Evolutionary conservation across 2,329 filamentous ascomycete genomes (phyloP), one percentile per base, ranked within the genome.

Genomic region (Aspergillus pseudoviridinutans): DNA sequence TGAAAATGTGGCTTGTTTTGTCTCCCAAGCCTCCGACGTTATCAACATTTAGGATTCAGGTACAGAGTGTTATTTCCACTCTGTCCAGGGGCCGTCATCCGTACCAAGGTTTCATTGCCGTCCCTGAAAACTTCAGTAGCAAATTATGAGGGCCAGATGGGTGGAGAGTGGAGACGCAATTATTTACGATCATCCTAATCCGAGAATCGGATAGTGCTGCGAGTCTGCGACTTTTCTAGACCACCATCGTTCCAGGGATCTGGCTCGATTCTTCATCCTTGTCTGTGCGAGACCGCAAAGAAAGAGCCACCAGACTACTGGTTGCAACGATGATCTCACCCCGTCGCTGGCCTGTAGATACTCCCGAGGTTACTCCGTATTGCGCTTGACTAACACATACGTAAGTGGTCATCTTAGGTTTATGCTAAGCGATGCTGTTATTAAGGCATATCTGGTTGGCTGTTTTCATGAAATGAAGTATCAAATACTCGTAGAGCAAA

Each of bases 161-260:
- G 14, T 38, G 32, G 32, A 38, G 32, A 17, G 32, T 38, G 32
- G 32, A 38, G 32, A 38, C 32, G 32, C 32, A 38, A 38, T n/a
- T 38, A 17, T 38, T 7, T 38, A 17, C 32, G 7, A 7, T 17
- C 32, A 7, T 35, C 14, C 14, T 35, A 35, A 17, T 35, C 32
- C 32, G 32, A 17, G 32, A 35, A 35, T 35, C 20, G n/a, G 42
- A 20, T 29, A 50, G 47, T n/a, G 47, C 4, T 24, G 22, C 47
- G 24, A 50, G 24, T n/a, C 27, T 50, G 24, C 27, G 27, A 29
- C 27, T 50, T 50, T 27, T 50, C 49, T 51, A 51, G 27, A 51
- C 49, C 49, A 50, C 14, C 49, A 51, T 51, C 3, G 49, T 51
- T 32, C 49, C 49, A 51, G n/a, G 20, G 49, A 35, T 51, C 49